These are phyloP conservation scores for Aquilaria sinensis DNA, from an alignment of 345 rosid genomes.

Conservation along the genomic window DNA sequence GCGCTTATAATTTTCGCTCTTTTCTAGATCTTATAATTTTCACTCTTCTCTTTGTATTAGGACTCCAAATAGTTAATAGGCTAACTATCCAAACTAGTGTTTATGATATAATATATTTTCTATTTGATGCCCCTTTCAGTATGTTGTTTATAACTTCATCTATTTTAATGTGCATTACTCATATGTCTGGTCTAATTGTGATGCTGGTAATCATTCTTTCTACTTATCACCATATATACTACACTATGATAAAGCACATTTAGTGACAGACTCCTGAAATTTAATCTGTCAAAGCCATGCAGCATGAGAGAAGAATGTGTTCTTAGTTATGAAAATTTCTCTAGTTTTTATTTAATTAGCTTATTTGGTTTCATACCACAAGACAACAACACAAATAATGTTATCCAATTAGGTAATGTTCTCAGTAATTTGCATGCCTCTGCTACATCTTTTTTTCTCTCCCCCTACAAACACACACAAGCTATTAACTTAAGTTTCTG, in stretches of 20 bases:
- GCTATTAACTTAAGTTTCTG: not conserved
- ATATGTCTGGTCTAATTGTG: not conserved
- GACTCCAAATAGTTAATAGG: too few relatives aligned
- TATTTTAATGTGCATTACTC: not conserved
- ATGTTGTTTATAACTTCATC: not conserved
- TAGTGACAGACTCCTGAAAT: slow-evolving; percentile 57
- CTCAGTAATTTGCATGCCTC: slow-evolving; percentile 13
- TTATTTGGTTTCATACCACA: slow-evolving; percentile 82
- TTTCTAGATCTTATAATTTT: too few relatives aligned
- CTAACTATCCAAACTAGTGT: too few relatives aligned
- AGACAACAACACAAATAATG: slow-evolving; percentile 76
- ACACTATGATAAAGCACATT: slow-evolving; percentile 74
- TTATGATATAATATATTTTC: too few relatives aligned
- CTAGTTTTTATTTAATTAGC: slow-evolving; percentile 74
- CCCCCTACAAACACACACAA: not conserved
- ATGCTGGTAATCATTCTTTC: slow-evolving; percentile 14
- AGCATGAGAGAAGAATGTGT: slow-evolving; percentile 67
- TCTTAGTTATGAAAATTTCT: slow-evolving; percentile 81
- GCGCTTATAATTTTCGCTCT: too few relatives aligned
- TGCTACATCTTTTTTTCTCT: not conserved
- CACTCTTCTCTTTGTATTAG: too few relatives aligned
- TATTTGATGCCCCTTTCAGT: too few relatives aligned
- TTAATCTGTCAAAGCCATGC: slow-evolving; percentile 71
- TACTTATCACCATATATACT: slow-evolving; percentile 72
- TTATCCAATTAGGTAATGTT: slow-evolving; percentile 73